These are phyloP conservation scores for Septoria petroselini DNA, from an alignment of 2,329 filamentous ascomycete genomes.

Conservation along the genomic window DNA sequence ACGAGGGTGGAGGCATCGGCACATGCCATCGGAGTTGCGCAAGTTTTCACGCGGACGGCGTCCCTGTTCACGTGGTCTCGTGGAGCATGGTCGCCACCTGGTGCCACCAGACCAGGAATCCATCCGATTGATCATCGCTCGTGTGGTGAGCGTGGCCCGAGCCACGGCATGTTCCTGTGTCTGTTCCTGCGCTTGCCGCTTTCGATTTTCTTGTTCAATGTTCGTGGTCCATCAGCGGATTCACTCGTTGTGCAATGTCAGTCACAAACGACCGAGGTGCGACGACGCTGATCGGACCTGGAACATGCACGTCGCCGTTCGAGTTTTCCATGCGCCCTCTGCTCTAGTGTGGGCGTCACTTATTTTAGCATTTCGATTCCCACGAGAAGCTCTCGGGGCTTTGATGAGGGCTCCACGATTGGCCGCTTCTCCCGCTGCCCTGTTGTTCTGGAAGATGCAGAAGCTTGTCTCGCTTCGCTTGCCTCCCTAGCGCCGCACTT, in stretches of 20 bases:
- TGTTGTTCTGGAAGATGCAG: constrained; percentile 4
- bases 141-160: constrained; percentile 1
- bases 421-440: neutral
- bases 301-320: too few species aligned
- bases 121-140: constrained; percentile 1
- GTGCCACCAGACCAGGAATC: constrained; percentile 4
- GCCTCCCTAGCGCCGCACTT: constrained; percentile 3
- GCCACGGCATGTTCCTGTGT: neutral
- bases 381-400: neutral
- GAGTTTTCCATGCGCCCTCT: neutral
- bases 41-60: too few species aligned
- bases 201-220: too few species aligned
- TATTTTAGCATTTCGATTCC: neutral
- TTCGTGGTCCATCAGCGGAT: too few species aligned
- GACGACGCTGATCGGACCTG: too few species aligned
- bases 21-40: constrained; percentile 3
- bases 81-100: constrained; percentile 7
- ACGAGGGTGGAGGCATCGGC: too few species aligned
- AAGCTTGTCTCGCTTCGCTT: neutral
- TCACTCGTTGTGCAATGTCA: too few species aligned
- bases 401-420: constrained; percentile 7
- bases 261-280: too few species aligned
- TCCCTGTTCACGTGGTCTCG: neutral
- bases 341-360: neutral
- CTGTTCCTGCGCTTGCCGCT: constrained; percentile 8